Conservation (phyloP, 2,329 filamentous ascomycete genomes). For the Pseudogymnoascus sp. region DNA sequence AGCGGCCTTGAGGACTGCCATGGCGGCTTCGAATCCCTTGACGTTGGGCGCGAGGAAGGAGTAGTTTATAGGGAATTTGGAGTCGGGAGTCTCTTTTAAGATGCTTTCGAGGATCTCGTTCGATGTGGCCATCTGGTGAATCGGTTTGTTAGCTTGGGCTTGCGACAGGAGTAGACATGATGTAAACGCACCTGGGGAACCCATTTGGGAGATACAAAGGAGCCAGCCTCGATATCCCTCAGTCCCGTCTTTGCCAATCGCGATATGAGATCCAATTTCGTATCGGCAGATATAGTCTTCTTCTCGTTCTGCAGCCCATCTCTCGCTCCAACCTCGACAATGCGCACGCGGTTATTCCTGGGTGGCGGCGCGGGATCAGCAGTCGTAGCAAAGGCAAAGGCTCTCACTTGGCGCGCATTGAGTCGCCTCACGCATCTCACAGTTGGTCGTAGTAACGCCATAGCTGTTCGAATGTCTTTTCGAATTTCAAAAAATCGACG, state of each 20-base stretch:
- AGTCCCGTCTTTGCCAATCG: conserved; percentile 61
- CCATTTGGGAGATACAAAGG: conserved; percentile 78
- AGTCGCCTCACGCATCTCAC: conserved; percentile 7
- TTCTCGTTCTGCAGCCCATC: conserved; percentile 87
- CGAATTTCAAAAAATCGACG: neutral
- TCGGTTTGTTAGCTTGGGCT: neutral
- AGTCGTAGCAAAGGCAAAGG: neutral
- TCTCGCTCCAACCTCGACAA: conserved; percentile 77
- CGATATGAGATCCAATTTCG: conserved; percentile 70
- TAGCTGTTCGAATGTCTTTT: neutral
- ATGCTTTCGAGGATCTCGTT: conserved; percentile 64
- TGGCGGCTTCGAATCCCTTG: conserved; percentile 61
- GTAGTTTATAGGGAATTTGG: conserved; percentile 55
- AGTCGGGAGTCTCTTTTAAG: conserved; percentile 46
- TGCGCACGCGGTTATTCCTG: conserved; percentile 38
- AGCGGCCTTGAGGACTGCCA: conserved; percentile 38
- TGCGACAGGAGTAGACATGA: neutral
- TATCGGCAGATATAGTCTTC: conserved; percentile 57
- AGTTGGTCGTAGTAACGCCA: conserved; percentile 8
- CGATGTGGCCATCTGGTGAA: conserved; percentile 65
- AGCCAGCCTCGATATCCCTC: conserved; percentile 68
- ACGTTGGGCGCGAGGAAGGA: conserved; percentile 74
- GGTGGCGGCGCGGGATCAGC: neutral
- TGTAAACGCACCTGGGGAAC: conserved; percentile 58
- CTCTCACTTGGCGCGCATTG: conserved; percentile 4